Conservation (phyloP, 495 filamentous ascomycete species). For the Podospora sp. region DNA sequence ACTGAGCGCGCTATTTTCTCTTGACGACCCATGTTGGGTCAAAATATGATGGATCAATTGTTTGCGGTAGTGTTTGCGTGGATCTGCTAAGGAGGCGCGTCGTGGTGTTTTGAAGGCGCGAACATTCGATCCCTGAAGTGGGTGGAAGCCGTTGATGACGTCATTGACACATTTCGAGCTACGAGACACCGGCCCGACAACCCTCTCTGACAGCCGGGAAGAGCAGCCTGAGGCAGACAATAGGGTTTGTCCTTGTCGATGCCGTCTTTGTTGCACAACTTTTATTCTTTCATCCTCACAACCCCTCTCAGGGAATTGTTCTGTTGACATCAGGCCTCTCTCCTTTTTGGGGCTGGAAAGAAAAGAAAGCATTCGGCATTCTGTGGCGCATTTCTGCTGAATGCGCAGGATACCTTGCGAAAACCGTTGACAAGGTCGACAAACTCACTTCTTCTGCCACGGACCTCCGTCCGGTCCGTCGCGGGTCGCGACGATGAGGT, state of each 20-base stretch:
- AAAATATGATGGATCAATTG: not conserved
- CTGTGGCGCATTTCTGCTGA: too few species aligned
- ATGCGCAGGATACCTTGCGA: too few species aligned
- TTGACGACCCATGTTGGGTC: slow-evolving; percentile 31
- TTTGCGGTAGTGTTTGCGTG: not conserved
- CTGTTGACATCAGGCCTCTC: too few species aligned
- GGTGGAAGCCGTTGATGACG: not conserved
- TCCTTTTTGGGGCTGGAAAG: too few species aligned
- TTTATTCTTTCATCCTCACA: too few species aligned
- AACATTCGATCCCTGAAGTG: not conserved
- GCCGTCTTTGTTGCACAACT: too few species aligned
- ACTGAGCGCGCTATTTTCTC: slow-evolving; percentile 38
- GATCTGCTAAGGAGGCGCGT: not conserved
- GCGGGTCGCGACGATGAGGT: too few species aligned
- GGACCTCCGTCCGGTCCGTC: too few species aligned
- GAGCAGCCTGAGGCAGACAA: not conserved
- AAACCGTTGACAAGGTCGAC: too few species aligned
- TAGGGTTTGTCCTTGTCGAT: not conserved
- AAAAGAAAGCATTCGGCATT: too few species aligned
- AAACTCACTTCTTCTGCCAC: too few species aligned
- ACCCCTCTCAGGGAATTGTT: too few species aligned
- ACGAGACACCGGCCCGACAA: not conserved
- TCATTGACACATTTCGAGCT: not conserved
- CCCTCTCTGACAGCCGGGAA: not conserved
- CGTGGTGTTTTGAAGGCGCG: not conserved